Percentiles rank a stretch among this genome's conserved stretches.
Conservation (phyloP, 345 rosid genomes). For the Salix caprea region DNA sequence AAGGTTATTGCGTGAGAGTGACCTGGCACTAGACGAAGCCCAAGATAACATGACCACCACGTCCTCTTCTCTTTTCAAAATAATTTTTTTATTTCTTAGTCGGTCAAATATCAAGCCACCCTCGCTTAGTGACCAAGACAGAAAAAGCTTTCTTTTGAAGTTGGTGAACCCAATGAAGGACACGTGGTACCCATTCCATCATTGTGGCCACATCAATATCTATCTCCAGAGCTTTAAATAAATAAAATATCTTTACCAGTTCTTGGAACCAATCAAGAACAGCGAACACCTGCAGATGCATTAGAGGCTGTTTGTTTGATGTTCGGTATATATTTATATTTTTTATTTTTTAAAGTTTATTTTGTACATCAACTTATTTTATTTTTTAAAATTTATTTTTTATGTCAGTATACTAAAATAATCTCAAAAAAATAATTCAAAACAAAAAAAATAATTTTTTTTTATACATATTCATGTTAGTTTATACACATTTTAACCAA, state of each 20-base stretch:
- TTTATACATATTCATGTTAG: no score
- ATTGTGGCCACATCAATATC: conserved; percentile 3
- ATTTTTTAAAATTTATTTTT: no score
- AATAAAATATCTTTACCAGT: background rate
- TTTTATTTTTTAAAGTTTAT: no score
- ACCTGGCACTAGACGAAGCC: background rate
- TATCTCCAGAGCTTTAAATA: background rate
- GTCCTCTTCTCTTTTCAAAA: background rate
- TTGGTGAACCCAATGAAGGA: background rate
- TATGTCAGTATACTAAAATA: no score
- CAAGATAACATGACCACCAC: background rate
- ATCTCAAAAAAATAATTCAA: no score
- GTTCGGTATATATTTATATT: no score
- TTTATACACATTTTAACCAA: no score
- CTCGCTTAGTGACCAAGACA: background rate
- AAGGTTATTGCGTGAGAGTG: background rate
- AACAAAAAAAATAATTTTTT: no score
- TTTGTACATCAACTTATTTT: no score
- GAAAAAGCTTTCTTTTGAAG: background rate
- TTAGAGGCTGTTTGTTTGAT: no score
- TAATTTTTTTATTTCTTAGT: background rate
- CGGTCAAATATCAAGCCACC: background rate
- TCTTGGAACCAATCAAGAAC: background rate
- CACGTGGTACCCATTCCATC: conserved; percentile 13
- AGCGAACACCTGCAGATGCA: no score